A percentile compares a stretch with the other conserved stretches of the same genome.
phyloP scores from a whole-genome alignment of 257 asterid genomes.

The Solanum tarijense region DNA sequence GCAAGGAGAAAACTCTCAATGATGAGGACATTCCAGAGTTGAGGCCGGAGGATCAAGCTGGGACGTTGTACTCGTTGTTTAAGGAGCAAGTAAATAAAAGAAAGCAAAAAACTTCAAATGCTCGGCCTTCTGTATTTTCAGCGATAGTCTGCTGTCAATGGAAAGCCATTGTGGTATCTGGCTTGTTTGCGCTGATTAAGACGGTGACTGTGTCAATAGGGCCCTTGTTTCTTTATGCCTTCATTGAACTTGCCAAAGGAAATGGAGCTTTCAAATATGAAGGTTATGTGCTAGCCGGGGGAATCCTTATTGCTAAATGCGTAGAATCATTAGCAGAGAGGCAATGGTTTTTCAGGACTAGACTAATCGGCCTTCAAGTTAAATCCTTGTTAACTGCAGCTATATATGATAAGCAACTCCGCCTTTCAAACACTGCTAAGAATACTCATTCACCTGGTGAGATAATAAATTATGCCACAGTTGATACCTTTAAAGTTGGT shows the following conservation, averaged over 20 bases:
- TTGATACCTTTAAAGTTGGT: conserved; percentile 24
- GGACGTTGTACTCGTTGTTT: conserved; percentile 12
- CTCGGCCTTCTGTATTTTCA: background rate
- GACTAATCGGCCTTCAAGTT: conserved; percentile 21
- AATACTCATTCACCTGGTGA: conserved; percentile 22
- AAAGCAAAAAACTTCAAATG: background rate
- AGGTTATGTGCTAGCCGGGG: conserved; percentile 14
- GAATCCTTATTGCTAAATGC: conserved; percentile 17
- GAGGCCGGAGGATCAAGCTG: conserved; percentile 15
- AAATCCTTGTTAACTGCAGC: conserved; percentile 22
- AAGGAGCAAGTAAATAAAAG: conserved; percentile 7
- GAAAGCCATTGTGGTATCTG: conserved; percentile 20
- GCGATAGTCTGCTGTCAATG: conserved; percentile 13
- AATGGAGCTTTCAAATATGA: conserved; percentile 6
- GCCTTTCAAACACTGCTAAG: conserved; percentile 14
- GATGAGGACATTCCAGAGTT: conserved; percentile 18
- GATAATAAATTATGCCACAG: conserved; percentile 25
- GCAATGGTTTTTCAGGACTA: conserved; percentile 27
- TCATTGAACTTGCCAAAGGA: conserved; percentile 22
- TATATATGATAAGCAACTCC: conserved; percentile 23
- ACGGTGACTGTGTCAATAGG: conserved; percentile 14
- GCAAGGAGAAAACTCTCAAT: conserved; percentile 13
- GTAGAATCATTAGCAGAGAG: conserved; percentile 29
- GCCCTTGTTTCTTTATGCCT: conserved; percentile 27
- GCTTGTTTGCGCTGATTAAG: conserved; percentile 19